These are phyloP conservation scores for Plectosphaerella cucumerina DNA, from an alignment of 2,329 filamentous ascomycete genomes.

Conservation along the genomic window DNA sequence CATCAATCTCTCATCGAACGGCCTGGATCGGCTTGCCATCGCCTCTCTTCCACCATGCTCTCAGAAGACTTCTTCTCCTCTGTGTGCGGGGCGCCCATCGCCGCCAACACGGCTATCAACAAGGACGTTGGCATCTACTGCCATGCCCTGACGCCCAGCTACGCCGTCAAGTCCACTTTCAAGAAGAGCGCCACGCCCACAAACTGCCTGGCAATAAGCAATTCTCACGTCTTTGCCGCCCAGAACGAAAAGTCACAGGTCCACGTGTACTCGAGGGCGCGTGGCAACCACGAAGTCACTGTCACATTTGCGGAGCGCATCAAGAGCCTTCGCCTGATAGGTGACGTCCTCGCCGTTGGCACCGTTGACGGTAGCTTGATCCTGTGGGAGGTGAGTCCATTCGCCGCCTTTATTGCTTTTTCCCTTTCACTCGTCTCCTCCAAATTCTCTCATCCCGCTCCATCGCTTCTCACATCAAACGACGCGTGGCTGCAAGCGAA, in stretches of 20 bases:
- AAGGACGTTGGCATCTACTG: conserved; percentile 86
- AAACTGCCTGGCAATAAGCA: conserved; percentile 75
- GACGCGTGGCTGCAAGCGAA: not conserved
- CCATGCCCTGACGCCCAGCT: conserved; percentile 75
- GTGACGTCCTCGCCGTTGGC: conserved; percentile 71
- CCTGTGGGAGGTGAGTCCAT: conserved; percentile 75
- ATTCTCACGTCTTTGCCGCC: conserved; percentile 83
- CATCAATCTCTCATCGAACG: too few species aligned
- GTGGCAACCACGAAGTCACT: conserved; percentile 82
- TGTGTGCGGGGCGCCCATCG: conserved; percentile 51
- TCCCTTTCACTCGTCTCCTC: not conserved
- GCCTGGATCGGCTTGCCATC: not conserved
- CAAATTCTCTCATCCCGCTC: not conserved
- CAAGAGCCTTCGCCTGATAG: conserved; percentile 68
- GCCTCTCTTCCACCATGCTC: conserved; percentile 38
- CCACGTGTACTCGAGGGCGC: conserved; percentile 82
- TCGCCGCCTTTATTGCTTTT: conserved; percentile 8
- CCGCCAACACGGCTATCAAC: conserved; percentile 58
- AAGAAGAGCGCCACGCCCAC: conserved; percentile 86
- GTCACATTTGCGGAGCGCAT: conserved; percentile 87
- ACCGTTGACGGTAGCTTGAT: conserved; percentile 80
- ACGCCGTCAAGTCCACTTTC: conserved; percentile 71
- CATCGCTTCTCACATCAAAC: not conserved
- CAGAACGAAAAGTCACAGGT: conserved; percentile 89
- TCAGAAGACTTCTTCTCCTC: conserved; percentile 58